Evolutionary conservation across 2,329 filamentous ascomycete genomes (phyloP).

Genomic region (Allantophomopsis lycopodina): DNA sequence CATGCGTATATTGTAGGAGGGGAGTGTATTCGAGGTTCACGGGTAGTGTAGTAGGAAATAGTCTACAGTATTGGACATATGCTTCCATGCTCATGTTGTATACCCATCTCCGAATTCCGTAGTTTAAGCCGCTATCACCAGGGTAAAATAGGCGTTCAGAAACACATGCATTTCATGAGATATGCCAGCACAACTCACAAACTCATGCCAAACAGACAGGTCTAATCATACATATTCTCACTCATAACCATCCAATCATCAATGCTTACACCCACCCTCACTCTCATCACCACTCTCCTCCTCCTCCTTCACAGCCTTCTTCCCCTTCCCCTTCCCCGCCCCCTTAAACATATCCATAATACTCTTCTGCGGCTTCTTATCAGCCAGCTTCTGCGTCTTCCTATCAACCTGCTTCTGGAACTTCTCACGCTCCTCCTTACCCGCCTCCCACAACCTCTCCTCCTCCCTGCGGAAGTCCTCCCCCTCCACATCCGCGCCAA

Average conservation of each 20-base stretch:
- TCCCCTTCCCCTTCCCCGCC: conserved; percentile 20
- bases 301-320: conserved; percentile 24
- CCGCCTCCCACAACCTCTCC: conserved; percentile 48
- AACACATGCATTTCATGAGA: too few relatives aligned
- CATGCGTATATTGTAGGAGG: too few relatives aligned
- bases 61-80: too few relatives aligned
- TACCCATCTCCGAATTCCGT: too few relatives aligned
- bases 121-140: too few relatives aligned
- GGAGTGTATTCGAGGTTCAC: too few relatives aligned
- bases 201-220: too few relatives aligned
- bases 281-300: conserved; percentile 9
- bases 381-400: conserved; percentile 61
- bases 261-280: conserved; percentile 15
- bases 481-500: conserved; percentile 69
- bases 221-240: too few relatives aligned
- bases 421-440: conserved; percentile 57
- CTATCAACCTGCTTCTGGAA: conserved; percentile 69
- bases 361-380: conserved; percentile 47
- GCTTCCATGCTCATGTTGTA: too few relatives aligned
- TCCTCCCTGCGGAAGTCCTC: conserved; percentile 59
- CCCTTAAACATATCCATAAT: conserved; percentile 23
- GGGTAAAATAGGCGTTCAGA: too few relatives aligned
- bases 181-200: too few relatives aligned
- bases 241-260: background rate
- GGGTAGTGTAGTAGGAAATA: too few relatives aligned